A percentile compares a stretch with the other conserved stretches of the same genome.
Conservation (phyloP, 2,329 filamentous ascomycete species). For the Colletotrichum sp. region DNA sequence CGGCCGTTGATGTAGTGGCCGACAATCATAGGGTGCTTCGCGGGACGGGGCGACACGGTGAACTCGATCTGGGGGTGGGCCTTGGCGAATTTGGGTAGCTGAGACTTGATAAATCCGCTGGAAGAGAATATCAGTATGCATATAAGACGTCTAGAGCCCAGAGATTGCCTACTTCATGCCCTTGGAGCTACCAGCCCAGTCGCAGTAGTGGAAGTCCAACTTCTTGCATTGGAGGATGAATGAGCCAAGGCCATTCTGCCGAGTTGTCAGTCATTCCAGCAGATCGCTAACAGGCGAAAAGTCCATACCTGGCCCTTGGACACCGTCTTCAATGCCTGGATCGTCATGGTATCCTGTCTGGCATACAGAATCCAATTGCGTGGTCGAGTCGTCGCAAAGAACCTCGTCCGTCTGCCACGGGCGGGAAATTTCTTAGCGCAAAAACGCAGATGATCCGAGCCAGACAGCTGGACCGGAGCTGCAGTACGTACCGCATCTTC, state of each 20-base stretch:
- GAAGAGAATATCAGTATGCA: constrained; percentile 27
- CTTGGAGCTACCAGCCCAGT: constrained; percentile 89
- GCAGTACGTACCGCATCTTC: constrained; percentile 7
- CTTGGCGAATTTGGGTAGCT: constrained; percentile 78
- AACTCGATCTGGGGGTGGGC: constrained; percentile 90
- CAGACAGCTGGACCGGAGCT: background rate
- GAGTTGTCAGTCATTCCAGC: background rate
- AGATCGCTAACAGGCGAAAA: background rate
- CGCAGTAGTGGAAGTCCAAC: constrained; percentile 96
- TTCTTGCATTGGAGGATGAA: constrained; percentile 98
- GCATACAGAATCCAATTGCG: constrained; percentile 6
- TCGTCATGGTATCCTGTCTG: constrained; percentile 48
- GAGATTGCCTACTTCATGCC: constrained; percentile 80
- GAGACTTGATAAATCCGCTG: constrained; percentile 81
- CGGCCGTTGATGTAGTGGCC: constrained; percentile 93
- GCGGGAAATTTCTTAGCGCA: constrained; percentile 21
- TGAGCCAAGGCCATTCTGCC: constrained; percentile 91
- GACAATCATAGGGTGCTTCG: constrained; percentile 85
- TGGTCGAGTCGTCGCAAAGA: background rate
- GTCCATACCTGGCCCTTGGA: constrained; percentile 57
- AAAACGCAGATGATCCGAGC: constrained; percentile 7
- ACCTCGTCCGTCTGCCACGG: background rate
- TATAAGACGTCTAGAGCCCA: background rate
- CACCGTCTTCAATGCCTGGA: constrained; percentile 57
- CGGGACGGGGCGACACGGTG: constrained; percentile 86